Percentiles rank a stretch among this genome's conserved stretches.
Evolutionary conservation across 495 filamentous ascomycete species (phyloP).

Genomic region (Sordaria brevicollis): DNA sequence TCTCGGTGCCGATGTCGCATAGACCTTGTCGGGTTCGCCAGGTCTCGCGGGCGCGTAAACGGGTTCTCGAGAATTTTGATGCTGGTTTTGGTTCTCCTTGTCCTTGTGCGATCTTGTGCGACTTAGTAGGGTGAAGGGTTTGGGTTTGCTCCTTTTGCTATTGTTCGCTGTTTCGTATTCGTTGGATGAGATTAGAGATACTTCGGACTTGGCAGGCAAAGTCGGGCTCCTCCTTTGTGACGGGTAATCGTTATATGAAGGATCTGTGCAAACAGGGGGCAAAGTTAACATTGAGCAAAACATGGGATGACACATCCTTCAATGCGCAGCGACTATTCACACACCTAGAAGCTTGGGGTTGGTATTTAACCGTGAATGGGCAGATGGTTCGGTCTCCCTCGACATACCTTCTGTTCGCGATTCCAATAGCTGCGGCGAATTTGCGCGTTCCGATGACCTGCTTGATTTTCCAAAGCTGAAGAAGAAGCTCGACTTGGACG

Average conservation of each 20-base stretch:
- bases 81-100: constrained; percentile 32
- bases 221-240: constrained; percentile 24
- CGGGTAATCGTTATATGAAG: constrained; percentile 27
- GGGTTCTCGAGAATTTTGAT: constrained; percentile 30
- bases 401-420: constrained; percentile 33
- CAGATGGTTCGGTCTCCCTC: constrained; percentile 29
- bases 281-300: constrained; percentile 10
- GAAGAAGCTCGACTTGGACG: constrained; percentile 31
- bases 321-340: constrained; percentile 7
- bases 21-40: constrained; percentile 29
- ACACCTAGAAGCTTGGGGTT: constrained; percentile 33
- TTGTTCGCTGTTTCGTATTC: constrained; percentile 27
- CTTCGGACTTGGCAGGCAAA: constrained; percentile 32
- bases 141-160: constrained; percentile 40
- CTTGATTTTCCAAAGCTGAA: constrained; percentile 35
- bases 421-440: constrained; percentile 24
- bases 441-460: constrained; percentile 28
- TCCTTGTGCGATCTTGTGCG: constrained; percentile 61
- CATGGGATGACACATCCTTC: background rate
- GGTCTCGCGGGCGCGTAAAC: constrained; percentile 18
- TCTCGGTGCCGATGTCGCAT: constrained; percentile 17
- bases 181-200: constrained; percentile 29
- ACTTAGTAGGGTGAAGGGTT: constrained; percentile 49
- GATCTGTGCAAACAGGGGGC: constrained; percentile 19
- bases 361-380: constrained; percentile 13